Conservation (phyloP, 345 rosid species). For the Kernera saxatilis region DNA sequence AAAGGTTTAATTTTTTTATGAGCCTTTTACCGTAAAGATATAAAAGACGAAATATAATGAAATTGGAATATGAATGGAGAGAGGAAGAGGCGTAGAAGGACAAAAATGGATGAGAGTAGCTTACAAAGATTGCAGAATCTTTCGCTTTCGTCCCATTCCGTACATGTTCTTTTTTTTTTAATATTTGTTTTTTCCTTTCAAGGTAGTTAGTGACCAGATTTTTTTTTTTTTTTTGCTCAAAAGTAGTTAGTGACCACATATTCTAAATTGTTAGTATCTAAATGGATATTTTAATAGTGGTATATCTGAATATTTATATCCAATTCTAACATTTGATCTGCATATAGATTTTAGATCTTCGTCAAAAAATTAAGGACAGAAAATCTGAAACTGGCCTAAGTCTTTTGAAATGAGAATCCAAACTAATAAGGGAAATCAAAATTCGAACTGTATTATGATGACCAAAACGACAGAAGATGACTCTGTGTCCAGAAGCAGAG, state of each 20-base stretch:
- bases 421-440: background rate
- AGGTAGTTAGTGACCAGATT: background rate
- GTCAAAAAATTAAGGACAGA: too few relatives aligned
- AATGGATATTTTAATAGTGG: background rate
- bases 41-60: too few relatives aligned
- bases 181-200: background rate
- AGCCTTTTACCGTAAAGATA: background rate
- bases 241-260: background rate
- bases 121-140: background rate
- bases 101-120: background rate
- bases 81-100: background rate
- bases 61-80: background rate
- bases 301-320: background rate
- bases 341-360: too few relatives aligned
- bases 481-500: slow-evolving; percentile 7
- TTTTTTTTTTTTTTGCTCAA: too few relatives aligned
- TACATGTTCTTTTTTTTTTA: background rate
- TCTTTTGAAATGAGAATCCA: background rate
- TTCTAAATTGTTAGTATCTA: background rate
- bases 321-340: background rate
- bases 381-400: too few relatives aligned
- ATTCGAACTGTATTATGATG: slow-evolving; percentile 1
- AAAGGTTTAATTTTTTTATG: background rate
- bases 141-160: slow-evolving; percentile 23
- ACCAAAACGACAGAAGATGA: background rate